Evolutionary conservation across 2,329 filamentous ascomycete species (phyloP).

Genomic region (Fusarium equiseti): DNA sequence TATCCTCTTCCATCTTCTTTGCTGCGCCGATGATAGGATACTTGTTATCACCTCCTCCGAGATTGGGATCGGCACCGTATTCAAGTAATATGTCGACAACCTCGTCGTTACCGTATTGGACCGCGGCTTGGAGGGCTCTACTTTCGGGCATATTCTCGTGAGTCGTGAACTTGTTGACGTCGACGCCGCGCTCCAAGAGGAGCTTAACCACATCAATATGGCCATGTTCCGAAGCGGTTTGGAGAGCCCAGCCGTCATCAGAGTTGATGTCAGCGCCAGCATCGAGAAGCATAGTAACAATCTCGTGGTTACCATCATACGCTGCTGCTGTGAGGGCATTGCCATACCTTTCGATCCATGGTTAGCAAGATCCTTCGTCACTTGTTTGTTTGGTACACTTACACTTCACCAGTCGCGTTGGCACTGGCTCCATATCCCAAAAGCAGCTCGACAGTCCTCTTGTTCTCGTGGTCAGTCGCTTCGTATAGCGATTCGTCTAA

Average conservation of each 20-base stretch:
- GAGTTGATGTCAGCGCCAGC: slow-evolving; percentile 53
- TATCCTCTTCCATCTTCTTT: slow-evolving; percentile 50
- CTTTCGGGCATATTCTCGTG: slow-evolving; percentile 48
- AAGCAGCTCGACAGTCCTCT: slow-evolving; percentile 53
- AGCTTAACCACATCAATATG: slow-evolving; percentile 52
- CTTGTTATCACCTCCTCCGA: slow-evolving; percentile 51
- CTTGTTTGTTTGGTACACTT: background rate
- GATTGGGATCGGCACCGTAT: slow-evolving; percentile 53
- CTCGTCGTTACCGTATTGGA: slow-evolving; percentile 51
- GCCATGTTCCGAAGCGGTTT: slow-evolving; percentile 53
- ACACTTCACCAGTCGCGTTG: slow-evolving; percentile 56
- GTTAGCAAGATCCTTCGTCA: background rate
- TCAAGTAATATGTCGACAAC: slow-evolving; percentile 55
- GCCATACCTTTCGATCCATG: slow-evolving; percentile 30
- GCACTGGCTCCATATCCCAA: slow-evolving; percentile 53
- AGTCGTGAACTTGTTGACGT: slow-evolving; percentile 51
- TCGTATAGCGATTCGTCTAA: slow-evolving; percentile 54
- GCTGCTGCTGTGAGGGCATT: slow-evolving; percentile 53
- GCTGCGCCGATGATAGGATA: slow-evolving; percentile 56
- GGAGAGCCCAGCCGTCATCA: slow-evolving; percentile 53
- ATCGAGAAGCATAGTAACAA: slow-evolving; percentile 51
- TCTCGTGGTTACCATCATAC: slow-evolving; percentile 51
- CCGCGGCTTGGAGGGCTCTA: slow-evolving; percentile 57
- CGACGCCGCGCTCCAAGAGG: slow-evolving; percentile 52
- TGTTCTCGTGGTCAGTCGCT: slow-evolving; percentile 56